These are phyloP conservation scores for Nymphaea thermarum DNA, from an alignment of 164 flowering plant species.

Conservation along the genomic window DNA sequence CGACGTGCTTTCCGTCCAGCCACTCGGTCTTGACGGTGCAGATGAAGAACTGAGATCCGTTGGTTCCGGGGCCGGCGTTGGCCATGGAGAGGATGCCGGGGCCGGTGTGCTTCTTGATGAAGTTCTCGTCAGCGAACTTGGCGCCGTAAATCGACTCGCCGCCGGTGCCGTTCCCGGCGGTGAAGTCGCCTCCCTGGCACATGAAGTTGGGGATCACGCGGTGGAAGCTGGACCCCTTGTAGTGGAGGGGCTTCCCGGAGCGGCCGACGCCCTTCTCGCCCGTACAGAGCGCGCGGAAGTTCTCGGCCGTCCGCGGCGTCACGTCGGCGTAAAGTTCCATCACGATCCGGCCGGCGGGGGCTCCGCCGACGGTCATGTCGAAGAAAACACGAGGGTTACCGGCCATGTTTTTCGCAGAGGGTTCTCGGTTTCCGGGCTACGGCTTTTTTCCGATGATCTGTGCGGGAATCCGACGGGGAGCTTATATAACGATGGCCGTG, in stretches of 20 bases:
- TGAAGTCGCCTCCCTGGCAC: slow-evolving; percentile 45
- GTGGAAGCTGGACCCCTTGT: slow-evolving; percentile 27
- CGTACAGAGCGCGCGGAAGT: slow-evolving; percentile 55
- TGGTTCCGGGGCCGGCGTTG: slow-evolving; percentile 29
- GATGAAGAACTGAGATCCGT: slow-evolving; percentile 40
- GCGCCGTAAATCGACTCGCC: slow-evolving; percentile 28
- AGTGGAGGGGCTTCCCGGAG: slow-evolving; percentile 27
- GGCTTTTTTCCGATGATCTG: neutral
- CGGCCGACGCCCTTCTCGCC: slow-evolving; percentile 52
- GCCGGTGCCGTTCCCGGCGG: slow-evolving; percentile 36
- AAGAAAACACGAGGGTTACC: slow-evolving; percentile 30
- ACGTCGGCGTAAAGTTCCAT: slow-evolving; percentile 29
- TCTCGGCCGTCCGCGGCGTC: slow-evolving; percentile 27
- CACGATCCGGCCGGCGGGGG: slow-evolving; percentile 23
- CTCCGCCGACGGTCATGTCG: slow-evolving; percentile 24
- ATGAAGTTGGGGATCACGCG: slow-evolving; percentile 29
- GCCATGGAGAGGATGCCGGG: slow-evolving; percentile 42
- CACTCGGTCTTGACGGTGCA: slow-evolving; percentile 29
- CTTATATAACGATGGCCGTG: neutral
- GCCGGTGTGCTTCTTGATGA: slow-evolving; percentile 38
- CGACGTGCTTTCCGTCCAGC: slow-evolving; percentile 40
- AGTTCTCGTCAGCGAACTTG: slow-evolving; percentile 42
- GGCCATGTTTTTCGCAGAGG: neutral
- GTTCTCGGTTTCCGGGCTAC: neutral
- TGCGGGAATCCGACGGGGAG: neutral